Conservation (phyloP, 352 stramenopile genomes). For the Discostella stelligera region DNA sequence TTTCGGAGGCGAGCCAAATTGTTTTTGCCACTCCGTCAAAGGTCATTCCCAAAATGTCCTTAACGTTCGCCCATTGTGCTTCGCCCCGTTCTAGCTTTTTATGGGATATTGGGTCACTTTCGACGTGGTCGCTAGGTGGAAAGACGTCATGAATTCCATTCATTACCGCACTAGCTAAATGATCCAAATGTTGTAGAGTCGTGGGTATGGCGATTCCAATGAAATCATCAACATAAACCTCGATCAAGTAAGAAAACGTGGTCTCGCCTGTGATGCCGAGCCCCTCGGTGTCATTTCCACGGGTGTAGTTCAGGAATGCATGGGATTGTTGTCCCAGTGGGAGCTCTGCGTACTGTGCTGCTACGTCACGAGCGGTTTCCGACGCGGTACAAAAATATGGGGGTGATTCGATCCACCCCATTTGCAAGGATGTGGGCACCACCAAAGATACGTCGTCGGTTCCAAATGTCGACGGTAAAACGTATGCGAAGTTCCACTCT, state of each 20-base stretch:
- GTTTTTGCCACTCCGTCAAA: neutral
- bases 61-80: neutral
- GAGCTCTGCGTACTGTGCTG: neutral
- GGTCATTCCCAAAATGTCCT: neutral
- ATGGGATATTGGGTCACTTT: neutral
- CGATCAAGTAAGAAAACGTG: neutral
- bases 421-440: neutral
- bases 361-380: neutral
- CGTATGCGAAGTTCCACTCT: constrained; percentile 50
- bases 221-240: neutral
- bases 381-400: constrained; percentile 5
- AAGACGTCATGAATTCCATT: neutral
- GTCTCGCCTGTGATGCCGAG: no score
- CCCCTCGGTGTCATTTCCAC: no score
- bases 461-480: constrained; percentile 16
- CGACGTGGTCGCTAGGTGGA: neutral
- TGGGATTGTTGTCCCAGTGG: no score
- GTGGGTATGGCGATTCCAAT: neutral
- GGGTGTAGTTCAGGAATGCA: no score
- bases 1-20: neutral
- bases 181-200: neutral
- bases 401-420: constrained; percentile 9
- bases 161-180: neutral
- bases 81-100: neutral
- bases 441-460: neutral